Evolutionary conservation across 306 rosid genomes (phyloP).

Genomic region (Quercus rubra): DNA sequence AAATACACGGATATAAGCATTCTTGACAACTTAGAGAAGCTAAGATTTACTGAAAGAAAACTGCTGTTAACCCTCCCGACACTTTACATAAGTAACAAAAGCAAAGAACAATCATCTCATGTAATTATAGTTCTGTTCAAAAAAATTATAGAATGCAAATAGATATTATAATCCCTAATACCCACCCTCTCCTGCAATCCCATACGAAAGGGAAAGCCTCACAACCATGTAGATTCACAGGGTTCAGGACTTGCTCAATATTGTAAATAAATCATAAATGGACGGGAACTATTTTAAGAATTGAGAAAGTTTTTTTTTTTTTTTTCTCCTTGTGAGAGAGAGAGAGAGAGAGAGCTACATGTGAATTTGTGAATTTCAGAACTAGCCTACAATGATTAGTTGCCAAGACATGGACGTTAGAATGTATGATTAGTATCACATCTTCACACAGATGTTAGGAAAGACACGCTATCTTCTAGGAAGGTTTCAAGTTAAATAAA

Average conservation of each 20-base stretch:
- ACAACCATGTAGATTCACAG: too few relatives aligned
- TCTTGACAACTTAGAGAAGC: not conserved
- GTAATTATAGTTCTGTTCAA: not conserved
- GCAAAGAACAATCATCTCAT: not conserved
- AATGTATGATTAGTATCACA: not conserved
- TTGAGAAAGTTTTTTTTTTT: not conserved
- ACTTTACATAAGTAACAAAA: not conserved
- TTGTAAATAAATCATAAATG: not conserved
- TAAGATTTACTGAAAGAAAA: not conserved
- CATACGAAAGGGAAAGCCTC: too few relatives aligned
- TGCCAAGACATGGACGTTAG: not conserved
- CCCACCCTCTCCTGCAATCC: too few relatives aligned
- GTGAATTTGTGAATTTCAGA: too few relatives aligned
- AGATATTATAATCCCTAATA: not conserved
- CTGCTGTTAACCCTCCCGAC: not conserved
- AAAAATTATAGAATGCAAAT: not conserved
- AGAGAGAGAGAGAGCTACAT: not conserved
- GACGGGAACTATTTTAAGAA: not conserved
- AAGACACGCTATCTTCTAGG: too few relatives aligned
- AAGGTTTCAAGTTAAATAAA: too few relatives aligned
- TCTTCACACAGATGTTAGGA: too few relatives aligned
- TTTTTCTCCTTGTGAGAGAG: too few relatives aligned
- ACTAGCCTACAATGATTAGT: not conserved
- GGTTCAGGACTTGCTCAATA: not conserved
- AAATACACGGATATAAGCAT: not conserved